These are phyloP conservation scores for Raphanus sativus DNA, from an alignment of 345 rosid genomes.

Conservation along the genomic window DNA sequence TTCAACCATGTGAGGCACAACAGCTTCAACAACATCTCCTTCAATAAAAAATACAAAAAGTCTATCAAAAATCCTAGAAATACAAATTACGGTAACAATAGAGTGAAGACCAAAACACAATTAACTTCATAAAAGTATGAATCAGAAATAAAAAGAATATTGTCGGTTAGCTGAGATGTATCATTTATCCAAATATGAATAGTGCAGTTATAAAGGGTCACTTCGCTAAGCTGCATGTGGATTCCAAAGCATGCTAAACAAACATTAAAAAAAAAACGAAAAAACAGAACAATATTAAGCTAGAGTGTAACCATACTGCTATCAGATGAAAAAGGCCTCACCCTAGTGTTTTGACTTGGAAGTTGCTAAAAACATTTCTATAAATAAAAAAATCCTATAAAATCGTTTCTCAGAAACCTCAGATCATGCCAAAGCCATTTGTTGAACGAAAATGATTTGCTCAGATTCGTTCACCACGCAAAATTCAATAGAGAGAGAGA, in stretches of 20 bases:
- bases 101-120: neutral
- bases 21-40: constrained; percentile 71
- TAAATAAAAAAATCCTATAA: neutral
- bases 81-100: constrained; percentile 4
- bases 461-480: constrained; percentile 16
- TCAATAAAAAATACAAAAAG: constrained; percentile 29
- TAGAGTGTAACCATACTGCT: constrained; percentile 46
- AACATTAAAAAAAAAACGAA: neutral
- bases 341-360: constrained; percentile 43
- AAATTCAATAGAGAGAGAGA: neutral
- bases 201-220: neutral
- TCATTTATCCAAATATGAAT: neutral
- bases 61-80: constrained; percentile 6
- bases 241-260: neutral
- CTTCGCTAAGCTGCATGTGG: neutral
- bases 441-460: neutral
- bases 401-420: constrained; percentile 2
- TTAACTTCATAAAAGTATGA: neutral
- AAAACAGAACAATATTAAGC: neutral
- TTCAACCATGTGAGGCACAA: constrained; percentile 93
- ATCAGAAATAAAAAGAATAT: constrained; percentile 6
- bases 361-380: constrained; percentile 35
- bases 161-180: neutral
- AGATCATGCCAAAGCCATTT: constrained; percentile 10
- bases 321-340: constrained; percentile 63